Evolutionary conservation across 2,329 filamentous ascomycete species (phyloP).

Genomic region (Rugonectria rugulosa): DNA sequence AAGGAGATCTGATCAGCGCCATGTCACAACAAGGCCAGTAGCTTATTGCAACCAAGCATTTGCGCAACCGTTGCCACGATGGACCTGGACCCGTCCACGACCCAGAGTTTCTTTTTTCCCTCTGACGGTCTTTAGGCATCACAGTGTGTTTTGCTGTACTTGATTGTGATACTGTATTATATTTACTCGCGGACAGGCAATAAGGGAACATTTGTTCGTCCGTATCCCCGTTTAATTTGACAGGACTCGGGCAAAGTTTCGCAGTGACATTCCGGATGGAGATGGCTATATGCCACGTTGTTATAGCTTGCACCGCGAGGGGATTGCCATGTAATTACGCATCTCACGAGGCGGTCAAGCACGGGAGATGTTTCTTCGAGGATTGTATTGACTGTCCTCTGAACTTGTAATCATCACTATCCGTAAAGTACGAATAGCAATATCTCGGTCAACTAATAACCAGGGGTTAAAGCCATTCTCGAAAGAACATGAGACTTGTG

Average conservation of each 20-base stretch:
- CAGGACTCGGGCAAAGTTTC: conserved; percentile 5
- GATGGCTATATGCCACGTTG: conserved; percentile 5
- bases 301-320: neutral
- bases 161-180: too few relatives aligned
- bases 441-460: neutral
- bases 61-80: conserved; percentile 4
- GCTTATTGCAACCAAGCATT: conserved; percentile 22
- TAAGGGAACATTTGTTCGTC: too few relatives aligned
- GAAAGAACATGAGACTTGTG: conserved; percentile 1
- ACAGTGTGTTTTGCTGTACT: too few relatives aligned
- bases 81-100: neutral
- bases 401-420: neutral
- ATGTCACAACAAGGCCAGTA: conserved; percentile 8
- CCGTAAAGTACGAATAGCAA: too few relatives aligned
- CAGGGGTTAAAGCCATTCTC: neutral
- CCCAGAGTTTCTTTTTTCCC: conserved; percentile 6
- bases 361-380: neutral
- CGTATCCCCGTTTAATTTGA: neutral
- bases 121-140: too few relatives aligned
- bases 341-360: conserved; percentile 4
- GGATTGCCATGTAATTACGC: neutral
- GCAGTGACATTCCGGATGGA: conserved; percentile 3
- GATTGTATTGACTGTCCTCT: neutral
- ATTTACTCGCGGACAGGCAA: too few relatives aligned
- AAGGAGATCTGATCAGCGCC: conserved; percentile 16